Conservation (phyloP, 805 yeast species). For the Metschnikowia dekortorum region DNA sequence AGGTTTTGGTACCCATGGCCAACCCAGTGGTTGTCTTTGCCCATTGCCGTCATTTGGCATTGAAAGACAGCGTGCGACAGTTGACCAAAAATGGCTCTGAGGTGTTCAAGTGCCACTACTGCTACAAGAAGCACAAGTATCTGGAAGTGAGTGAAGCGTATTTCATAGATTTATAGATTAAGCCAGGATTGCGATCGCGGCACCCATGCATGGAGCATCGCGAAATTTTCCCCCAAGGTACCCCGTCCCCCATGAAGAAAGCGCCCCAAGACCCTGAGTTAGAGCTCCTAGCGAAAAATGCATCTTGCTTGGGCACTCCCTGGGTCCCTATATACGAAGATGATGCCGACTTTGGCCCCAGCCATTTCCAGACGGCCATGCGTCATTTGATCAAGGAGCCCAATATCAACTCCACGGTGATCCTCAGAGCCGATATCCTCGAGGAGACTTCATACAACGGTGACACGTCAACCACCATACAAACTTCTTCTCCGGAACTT, state of each 20-base stretch:
- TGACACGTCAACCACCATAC: constrained; percentile 23
- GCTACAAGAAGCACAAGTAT: constrained; percentile 40
- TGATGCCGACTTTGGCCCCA: constrained; percentile 43
- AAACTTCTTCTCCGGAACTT: constrained; percentile 25
- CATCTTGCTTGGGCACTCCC: constrained; percentile 49
- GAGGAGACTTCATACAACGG: constrained; percentile 44
- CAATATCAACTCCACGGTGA: constrained; percentile 86
- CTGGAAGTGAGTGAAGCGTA: constrained; percentile 38
- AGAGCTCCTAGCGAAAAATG: constrained; percentile 11
- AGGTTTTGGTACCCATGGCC: constrained; percentile 12
- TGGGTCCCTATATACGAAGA: constrained; percentile 61
- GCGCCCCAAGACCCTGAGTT: constrained; percentile 9
- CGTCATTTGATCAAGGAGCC: constrained; percentile 75
- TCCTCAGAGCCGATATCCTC: constrained; percentile 80
- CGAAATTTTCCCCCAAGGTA: constrained; percentile 3
- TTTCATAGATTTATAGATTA: constrained; percentile 29
- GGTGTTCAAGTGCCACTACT: constrained; percentile 41
- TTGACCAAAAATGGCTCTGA: constrained; percentile 37
- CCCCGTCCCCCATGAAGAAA: constrained; percentile 4
- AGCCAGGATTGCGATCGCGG: neutral
- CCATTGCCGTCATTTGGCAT: constrained; percentile 39
- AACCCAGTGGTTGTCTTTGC: constrained; percentile 41
- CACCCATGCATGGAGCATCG: constrained; percentile 2
- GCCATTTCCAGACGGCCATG: constrained; percentile 74
- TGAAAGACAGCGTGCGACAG: constrained; percentile 40